Conservation (phyloP, 768 basidiomycete species). For the Tubosaeta sp. region DNA sequence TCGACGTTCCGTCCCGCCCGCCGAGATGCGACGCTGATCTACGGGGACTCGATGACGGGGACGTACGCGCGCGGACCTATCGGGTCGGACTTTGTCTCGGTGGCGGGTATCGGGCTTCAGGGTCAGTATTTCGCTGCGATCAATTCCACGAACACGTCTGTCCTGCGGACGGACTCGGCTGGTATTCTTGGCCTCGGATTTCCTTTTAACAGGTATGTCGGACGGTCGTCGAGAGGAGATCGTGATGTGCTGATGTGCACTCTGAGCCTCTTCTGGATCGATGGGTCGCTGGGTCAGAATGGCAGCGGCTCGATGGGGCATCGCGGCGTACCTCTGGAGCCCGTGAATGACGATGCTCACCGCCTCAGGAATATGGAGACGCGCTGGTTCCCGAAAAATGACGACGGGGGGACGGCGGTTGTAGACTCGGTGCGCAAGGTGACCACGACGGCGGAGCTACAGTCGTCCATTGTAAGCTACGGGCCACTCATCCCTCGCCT, state of each 20-base stretch:
- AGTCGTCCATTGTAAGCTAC: slow-evolving; percentile 39
- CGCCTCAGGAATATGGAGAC: slow-evolving; percentile 10
- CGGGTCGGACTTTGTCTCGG: slow-evolving; percentile 51
- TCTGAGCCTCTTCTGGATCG: slow-evolving; percentile 44
- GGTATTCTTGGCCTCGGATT: slow-evolving; percentile 79
- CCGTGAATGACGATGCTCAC: neutral
- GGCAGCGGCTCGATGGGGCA: neutral
- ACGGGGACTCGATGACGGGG: slow-evolving; percentile 69
- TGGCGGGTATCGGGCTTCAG: slow-evolving; percentile 48
- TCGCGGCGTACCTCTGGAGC: slow-evolving; percentile 1
- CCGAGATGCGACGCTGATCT: slow-evolving; percentile 47
- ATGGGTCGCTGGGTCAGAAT: slow-evolving; percentile 29
- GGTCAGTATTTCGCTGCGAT: slow-evolving; percentile 65
- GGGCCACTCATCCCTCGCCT: slow-evolving; percentile 48
- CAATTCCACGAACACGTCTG: slow-evolving; percentile 62
- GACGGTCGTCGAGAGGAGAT: neutral
- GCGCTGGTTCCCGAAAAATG: slow-evolving; percentile 19
- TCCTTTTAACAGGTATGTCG: slow-evolving; percentile 59
- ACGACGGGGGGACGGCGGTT: neutral
- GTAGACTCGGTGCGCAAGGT: slow-evolving; percentile 7
- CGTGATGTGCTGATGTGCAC: neutral
- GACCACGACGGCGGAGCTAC: slow-evolving; percentile 24
- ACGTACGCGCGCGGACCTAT: slow-evolving; percentile 64
- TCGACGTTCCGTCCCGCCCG: slow-evolving; percentile 43
- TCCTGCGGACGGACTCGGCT: slow-evolving; percentile 49